Conservation (phyloP, 2,329 filamentous ascomycete genomes). For the Nemania diffusa region DNA sequence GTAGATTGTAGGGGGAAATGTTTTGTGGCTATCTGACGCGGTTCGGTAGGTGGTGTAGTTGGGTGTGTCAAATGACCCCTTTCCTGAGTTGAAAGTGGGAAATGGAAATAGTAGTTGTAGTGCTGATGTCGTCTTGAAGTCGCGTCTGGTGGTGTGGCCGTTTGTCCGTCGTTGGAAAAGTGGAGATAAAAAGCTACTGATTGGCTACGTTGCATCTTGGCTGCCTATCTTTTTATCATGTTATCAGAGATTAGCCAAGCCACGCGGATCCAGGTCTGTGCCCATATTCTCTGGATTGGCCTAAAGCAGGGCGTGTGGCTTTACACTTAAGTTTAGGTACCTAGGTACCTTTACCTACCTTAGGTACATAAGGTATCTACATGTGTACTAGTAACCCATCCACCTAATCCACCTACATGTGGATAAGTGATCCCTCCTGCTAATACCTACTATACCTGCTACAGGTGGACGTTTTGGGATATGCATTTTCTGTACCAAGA, state of each 20-base stretch:
- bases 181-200: slow-evolving; percentile 4
- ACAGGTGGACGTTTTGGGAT: no score
- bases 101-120: slow-evolving; percentile 31
- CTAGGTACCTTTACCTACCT: not conserved
- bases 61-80: slow-evolving; percentile 37
- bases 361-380: not conserved
- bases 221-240: slow-evolving; percentile 34
- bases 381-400: no score
- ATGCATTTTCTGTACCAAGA: no score
- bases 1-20: not conserved
- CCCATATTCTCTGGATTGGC: slow-evolving; percentile 25
- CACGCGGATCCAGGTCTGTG: slow-evolving; percentile 25
- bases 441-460: no score
- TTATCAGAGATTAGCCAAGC: slow-evolving; percentile 28
- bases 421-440: no score
- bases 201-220: slow-evolving; percentile 29
- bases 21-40: slow-evolving; percentile 17
- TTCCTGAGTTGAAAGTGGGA: slow-evolving; percentile 28
- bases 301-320: slow-evolving; percentile 21
- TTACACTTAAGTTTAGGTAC: not conserved
- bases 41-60: slow-evolving; percentile 33
- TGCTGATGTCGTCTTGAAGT: slow-evolving; percentile 41
- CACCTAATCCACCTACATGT: no score
- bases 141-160: slow-evolving; percentile 40
- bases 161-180: slow-evolving; percentile 19